Evolutionary conservation across 805 yeast species (phyloP).

Genomic region (Huiozyma naganishii): DNA sequence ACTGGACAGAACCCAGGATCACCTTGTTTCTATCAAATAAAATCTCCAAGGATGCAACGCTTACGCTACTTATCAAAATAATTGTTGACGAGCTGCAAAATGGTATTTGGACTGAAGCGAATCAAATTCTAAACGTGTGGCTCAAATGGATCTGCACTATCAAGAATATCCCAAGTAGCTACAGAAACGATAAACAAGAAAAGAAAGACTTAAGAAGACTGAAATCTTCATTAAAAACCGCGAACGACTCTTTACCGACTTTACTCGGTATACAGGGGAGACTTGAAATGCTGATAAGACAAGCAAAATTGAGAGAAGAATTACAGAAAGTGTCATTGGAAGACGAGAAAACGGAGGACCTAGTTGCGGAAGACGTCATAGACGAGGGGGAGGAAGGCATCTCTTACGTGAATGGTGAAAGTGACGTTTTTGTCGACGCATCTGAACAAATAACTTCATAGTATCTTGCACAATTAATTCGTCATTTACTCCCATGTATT

Average conservation of each 20-base stretch:
- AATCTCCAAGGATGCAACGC: slow-evolving; percentile 32
- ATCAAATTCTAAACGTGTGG: slow-evolving; percentile 42
- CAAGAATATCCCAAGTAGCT: slow-evolving; percentile 37
- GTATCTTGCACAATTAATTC: no score
- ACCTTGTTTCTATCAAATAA: slow-evolving; percentile 27
- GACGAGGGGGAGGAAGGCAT: slow-evolving; percentile 25
- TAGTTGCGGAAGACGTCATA: slow-evolving; percentile 14
- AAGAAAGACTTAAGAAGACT: slow-evolving; percentile 41
- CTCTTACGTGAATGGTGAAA: slow-evolving; percentile 34
- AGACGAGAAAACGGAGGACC: slow-evolving; percentile 7
- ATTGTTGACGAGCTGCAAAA: slow-evolving; percentile 37
- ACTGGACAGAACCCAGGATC: slow-evolving; percentile 23
- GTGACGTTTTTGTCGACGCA: slow-evolving; percentile 34
- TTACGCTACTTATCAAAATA: slow-evolving; percentile 35
- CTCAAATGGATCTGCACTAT: slow-evolving; percentile 67
- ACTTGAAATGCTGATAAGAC: slow-evolving; percentile 64
- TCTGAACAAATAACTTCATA: slow-evolving; percentile 19
- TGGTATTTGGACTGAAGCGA: slow-evolving; percentile 17
- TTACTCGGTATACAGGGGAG: slow-evolving; percentile 80
- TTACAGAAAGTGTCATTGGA: slow-evolving; percentile 31
- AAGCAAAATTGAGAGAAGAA: slow-evolving; percentile 56
- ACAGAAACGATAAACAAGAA: slow-evolving; percentile 24
- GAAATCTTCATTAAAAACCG: slow-evolving; percentile 43
- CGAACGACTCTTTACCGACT: slow-evolving; percentile 52
- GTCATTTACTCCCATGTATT: no score